phyloP scores from a whole-genome alignment of 1,284 basidiomycete species.

The Exobasidium rhododendri region DNA sequence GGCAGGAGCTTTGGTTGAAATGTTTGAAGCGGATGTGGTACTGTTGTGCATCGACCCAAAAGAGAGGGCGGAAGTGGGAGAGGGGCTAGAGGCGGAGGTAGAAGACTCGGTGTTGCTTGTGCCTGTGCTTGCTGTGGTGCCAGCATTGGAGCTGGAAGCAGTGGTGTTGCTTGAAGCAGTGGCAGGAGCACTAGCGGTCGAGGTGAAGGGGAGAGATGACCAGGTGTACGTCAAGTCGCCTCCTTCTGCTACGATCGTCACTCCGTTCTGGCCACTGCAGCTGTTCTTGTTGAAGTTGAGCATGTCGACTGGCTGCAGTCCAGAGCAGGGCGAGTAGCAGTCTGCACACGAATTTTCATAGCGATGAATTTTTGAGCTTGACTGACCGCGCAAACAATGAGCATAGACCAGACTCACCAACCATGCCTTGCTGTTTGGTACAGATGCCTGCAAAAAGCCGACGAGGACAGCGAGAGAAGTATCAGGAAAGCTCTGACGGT shows the following conservation, averaged over 20 bases:
- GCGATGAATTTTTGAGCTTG: too few relatives aligned
- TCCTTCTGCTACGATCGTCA: neutral
- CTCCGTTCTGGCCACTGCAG: neutral
- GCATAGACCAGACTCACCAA: too few relatives aligned
- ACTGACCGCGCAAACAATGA: too few relatives aligned
- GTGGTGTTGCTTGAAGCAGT: neutral
- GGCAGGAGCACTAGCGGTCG: neutral
- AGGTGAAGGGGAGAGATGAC: neutral
- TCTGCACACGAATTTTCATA: neutral
- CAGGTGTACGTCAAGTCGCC: slow-evolving; percentile 5
- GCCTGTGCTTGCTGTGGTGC: neutral
- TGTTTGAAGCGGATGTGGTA: too few relatives aligned
- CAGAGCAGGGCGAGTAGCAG: neutral
- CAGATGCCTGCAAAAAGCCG: slow-evolving; percentile 9
- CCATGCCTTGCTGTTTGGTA: slow-evolving; percentile 7
- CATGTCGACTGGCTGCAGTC: neutral
- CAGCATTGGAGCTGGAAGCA: neutral
- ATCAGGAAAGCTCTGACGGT: too few relatives aligned
- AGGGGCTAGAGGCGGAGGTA: too few relatives aligned
- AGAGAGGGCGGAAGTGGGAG: too few relatives aligned
- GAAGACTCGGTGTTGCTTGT: neutral
- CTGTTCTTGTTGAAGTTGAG: slow-evolving; percentile 7
- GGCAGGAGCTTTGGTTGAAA: too few relatives aligned
- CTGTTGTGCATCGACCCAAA: too few relatives aligned
- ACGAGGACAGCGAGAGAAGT: too few relatives aligned